Evolutionary conservation across 2,329 filamentous ascomycete genomes (phyloP).

Genomic region (Pseudogymnoascus sp.): DNA sequence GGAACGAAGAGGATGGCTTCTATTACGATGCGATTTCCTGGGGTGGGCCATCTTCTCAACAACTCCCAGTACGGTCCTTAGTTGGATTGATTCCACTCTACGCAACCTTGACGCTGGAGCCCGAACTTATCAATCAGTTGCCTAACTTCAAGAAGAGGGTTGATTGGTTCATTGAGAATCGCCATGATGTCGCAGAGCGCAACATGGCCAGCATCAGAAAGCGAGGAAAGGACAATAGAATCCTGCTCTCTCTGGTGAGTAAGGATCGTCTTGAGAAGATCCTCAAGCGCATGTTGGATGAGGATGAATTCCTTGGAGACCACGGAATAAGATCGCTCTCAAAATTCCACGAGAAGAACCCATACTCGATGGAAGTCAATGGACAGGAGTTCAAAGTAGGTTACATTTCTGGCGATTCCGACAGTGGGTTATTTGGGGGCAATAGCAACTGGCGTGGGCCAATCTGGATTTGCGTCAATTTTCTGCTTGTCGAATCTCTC

Average conservation of each 20-base stretch:
- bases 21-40: conserved; percentile 98
- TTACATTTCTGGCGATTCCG: conserved; percentile 92
- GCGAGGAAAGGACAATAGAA: conserved; percentile 80
- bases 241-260: conserved; percentile 83
- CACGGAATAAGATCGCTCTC: conserved; percentile 88
- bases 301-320: conserved; percentile 83
- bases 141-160: conserved; percentile 88
- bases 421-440: conserved; percentile 88
- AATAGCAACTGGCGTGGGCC: conserved; percentile 98
- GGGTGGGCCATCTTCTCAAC: conserved; percentile 87
- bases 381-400: conserved; percentile 79
- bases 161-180: conserved; percentile 89
- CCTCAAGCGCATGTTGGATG: conserved; percentile 82
- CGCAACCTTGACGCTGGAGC: conserved; percentile 84
- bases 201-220: conserved; percentile 92
- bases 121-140: conserved; percentile 83
- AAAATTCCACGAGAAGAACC: conserved; percentile 81
- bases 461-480: conserved; percentile 95
- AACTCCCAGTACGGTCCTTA: conserved; percentile 82
- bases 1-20: conserved; percentile 95
- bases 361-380: conserved; percentile 92
- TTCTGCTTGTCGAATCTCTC: conserved; percentile 86
- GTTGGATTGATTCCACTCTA: conserved; percentile 92
- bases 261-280: conserved; percentile 88
- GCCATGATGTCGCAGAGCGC: conserved; percentile 75